Percentiles rank a stretch among this genome's conserved stretches.
phyloP scores from a whole-genome alignment of 2,329 filamentous ascomycete species.

The Dactylellina cionopaga region DNA sequence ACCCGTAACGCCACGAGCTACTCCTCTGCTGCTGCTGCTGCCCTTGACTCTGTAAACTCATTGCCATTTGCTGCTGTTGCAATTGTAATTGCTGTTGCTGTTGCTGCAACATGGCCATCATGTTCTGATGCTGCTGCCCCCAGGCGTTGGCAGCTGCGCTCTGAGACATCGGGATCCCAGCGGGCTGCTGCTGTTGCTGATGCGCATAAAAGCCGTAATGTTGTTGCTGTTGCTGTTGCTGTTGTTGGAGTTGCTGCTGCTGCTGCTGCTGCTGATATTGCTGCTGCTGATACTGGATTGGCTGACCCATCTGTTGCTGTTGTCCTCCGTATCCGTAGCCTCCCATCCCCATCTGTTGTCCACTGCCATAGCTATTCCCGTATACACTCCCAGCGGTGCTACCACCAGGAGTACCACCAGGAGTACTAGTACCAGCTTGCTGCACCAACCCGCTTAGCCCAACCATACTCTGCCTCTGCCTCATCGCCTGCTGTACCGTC shows the following conservation, averaged over 20 bases:
- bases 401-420: too few species aligned
- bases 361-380: too few species aligned
- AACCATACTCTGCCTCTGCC: constrained; percentile 68
- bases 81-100: constrained; percentile 30
- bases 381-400: too few species aligned
- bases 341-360: too few species aligned
- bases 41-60: not conserved
- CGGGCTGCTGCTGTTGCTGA: not conserved
- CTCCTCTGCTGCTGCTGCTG: constrained; percentile 14
- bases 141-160: not conserved
- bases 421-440: too few species aligned
- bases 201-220: constrained; percentile 57
- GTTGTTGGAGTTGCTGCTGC: constrained; percentile 59
- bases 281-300: constrained; percentile 56
- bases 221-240: constrained; percentile 57
- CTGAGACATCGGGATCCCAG: too few species aligned
- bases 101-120: constrained; percentile 28
- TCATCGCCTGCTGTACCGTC: constrained; percentile 77
- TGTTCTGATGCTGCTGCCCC: constrained; percentile 25
- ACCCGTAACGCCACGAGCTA: too few species aligned
- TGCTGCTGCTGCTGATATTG: constrained; percentile 57
- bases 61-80: constrained; percentile 9
- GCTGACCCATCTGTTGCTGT: constrained; percentile 60
- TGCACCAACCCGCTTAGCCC: constrained; percentile 12
- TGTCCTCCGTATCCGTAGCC: too few species aligned